These are phyloP conservation scores for Cordyceps pruinosa DNA, from an alignment of 2,329 filamentous ascomycete species.

Conservation along the genomic window DNA sequence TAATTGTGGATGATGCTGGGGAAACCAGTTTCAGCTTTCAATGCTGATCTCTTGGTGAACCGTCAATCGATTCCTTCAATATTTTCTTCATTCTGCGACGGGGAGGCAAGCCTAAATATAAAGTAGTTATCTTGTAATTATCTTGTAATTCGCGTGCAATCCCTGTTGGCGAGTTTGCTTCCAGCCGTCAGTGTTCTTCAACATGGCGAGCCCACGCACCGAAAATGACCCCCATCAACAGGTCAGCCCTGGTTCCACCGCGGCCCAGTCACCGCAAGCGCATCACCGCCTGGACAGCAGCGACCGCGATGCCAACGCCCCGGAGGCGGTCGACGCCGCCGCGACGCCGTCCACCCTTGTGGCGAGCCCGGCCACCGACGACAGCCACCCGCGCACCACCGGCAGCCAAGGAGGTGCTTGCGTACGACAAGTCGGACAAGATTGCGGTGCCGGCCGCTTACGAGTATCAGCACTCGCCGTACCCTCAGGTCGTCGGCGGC, in stretches of 20 bases:
- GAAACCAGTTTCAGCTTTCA: constrained; percentile 4
- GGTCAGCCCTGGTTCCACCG: constrained; percentile 1
- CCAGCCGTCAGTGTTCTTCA: too few species aligned
- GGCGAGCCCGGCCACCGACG: background rate
- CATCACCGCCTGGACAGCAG: background rate
- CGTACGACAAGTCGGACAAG: background rate
- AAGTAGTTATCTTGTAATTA: background rate
- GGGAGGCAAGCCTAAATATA: background rate
- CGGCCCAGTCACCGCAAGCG: background rate
- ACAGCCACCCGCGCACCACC: background rate
- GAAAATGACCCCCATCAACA: background rate
- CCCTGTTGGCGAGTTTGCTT: too few species aligned
- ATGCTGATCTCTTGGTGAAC: background rate
- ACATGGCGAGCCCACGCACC: background rate
- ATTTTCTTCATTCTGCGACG: background rate
- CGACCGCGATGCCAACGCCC: constrained; percentile 1
- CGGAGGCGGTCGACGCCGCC: background rate
- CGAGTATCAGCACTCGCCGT: background rate
- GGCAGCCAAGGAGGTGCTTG: background rate
- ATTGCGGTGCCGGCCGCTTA: background rate
- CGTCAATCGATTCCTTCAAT: background rate
- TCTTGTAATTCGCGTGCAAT: too few species aligned
- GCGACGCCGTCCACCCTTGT: background rate
- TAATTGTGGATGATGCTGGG: background rate
- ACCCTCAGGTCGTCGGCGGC: background rate